Conservation (phyloP, 768 basidiomycete species). For the Boletales sp. region DNA sequence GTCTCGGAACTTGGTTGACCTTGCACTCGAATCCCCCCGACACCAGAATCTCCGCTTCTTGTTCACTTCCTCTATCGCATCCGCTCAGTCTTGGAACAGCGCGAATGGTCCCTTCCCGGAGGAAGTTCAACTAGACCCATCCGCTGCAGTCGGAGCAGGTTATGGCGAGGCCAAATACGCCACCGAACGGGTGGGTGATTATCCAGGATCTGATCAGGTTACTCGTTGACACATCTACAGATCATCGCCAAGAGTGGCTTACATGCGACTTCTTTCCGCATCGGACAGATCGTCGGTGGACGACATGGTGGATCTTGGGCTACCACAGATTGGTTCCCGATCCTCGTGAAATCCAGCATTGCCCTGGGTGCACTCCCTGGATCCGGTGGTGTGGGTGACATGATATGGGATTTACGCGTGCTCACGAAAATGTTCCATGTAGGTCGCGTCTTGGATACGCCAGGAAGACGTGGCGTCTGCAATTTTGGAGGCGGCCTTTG, state of each 20-base stretch:
- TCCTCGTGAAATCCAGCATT: constrained; percentile 36
- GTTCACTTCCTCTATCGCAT: constrained; percentile 41
- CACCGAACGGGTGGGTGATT: constrained; percentile 32
- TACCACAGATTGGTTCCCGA: constrained; percentile 45
- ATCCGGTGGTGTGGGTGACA: constrained; percentile 31
- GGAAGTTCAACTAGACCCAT: constrained; percentile 28
- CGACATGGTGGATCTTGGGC: constrained; percentile 38
- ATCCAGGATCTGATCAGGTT: neutral
- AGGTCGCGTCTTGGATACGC: constrained; percentile 44
- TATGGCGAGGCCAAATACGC: constrained; percentile 48
- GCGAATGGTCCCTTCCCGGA: constrained; percentile 33
- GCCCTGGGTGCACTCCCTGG: constrained; percentile 26
- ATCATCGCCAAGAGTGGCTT: constrained; percentile 39
- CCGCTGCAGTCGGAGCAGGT: constrained; percentile 37
- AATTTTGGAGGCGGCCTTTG: constrained; percentile 28
- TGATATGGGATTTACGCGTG: neutral
- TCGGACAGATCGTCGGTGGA: constrained; percentile 46
- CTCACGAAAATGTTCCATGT: neutral
- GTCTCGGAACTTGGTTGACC: constrained; percentile 33
- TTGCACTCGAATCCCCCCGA: constrained; percentile 30
- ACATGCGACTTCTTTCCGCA: constrained; percentile 35
- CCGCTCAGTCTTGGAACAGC: constrained; percentile 30
- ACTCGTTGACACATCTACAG: constrained; percentile 9
- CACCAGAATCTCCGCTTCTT: constrained; percentile 29
- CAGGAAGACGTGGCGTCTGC: constrained; percentile 35